Evolutionary conservation across 2,329 filamentous ascomycete species (phyloP), one percentile per base, ranked within the genome.

Genomic region (Cercospora nicotianae): DNA sequence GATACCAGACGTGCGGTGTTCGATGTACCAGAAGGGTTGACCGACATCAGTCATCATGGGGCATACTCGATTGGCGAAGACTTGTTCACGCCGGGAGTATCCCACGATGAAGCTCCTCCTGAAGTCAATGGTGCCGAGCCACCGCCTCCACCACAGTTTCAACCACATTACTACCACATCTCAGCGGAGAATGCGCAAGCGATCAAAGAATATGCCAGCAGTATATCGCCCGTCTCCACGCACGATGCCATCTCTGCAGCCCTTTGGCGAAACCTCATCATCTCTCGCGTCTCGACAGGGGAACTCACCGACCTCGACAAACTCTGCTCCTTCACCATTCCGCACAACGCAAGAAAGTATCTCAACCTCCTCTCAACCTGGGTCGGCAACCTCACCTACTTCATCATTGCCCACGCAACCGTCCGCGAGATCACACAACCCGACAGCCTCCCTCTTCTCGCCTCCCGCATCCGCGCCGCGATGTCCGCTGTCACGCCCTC

Each of bases 351-450:
- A 20, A 63, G 71, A n/a, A 65, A 67, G 16, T 64, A 72, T 31
- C 45, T 71, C 20, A 65, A 59, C 20, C 68, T 71, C 12, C 67
- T 66, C 1, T 65, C 67, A 3, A 66, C 68, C 3, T 72, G 69
- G 66, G 28, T 72, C 28, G 71, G 71, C 10, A 72, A 72, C 45
- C 71, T 69, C 59, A 67, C 67, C 36, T 72, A 72, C 59, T 71
- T 72, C 66, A 66, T 69, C 64, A 39, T 57, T 13, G 69, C 67
- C 1, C 63, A 68, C 39, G 67, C 60, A n/a, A 60, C 60, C 13
- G 60, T 69, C 36, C 59, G 58, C 7, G 64, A 72, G 36, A 67
- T 72, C 30, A 42, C 67, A 1, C 42, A 66, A 28, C 36, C 58
- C 30, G 64, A 69, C 64, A 69, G 67, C 42, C 36, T 71, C 5